phyloP scores from a whole-genome alignment of 345 rosid genomes.

The Hibiscus syriacus region DNA sequence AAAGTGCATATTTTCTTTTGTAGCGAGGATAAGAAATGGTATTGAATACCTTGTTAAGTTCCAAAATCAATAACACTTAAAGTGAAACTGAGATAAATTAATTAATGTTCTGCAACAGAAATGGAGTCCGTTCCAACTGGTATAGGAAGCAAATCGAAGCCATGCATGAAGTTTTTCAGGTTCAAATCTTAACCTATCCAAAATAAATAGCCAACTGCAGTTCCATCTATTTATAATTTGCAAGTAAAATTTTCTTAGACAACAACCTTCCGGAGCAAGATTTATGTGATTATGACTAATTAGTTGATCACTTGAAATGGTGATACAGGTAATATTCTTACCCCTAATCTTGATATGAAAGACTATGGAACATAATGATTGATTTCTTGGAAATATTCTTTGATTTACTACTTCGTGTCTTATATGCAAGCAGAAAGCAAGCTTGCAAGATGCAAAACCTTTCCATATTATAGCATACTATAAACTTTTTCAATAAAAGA shows the following conservation, averaged over 20 bases:
- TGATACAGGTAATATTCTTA: slow-evolving; percentile 50
- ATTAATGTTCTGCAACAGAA: slow-evolving; percentile 76
- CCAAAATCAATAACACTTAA: slow-evolving; percentile 31
- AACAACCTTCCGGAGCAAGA: slow-evolving; percentile 21
- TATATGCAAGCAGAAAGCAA: slow-evolving; percentile 38
- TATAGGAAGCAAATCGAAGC: slow-evolving; percentile 95
- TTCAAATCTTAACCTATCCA: slow-evolving; percentile 64
- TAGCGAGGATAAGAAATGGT: background rate
- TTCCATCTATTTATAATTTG: slow-evolving; percentile 32
- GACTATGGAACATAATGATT: slow-evolving; percentile 44
- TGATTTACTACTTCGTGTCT: slow-evolving; percentile 39
- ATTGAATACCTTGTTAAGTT: slow-evolving; percentile 7
- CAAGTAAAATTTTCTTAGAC: slow-evolving; percentile 19
- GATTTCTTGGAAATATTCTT: slow-evolving; percentile 27
- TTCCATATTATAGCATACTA: slow-evolving; percentile 17
- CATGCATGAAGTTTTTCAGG: slow-evolving; percentile 98
- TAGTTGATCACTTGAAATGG: slow-evolving; percentile 46
- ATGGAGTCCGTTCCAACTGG: slow-evolving; percentile 68
- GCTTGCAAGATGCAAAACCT: slow-evolving; percentile 26
- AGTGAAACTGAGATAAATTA: slow-evolving; percentile 49
- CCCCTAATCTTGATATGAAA: slow-evolving; percentile 41
- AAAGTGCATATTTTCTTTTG: background rate
- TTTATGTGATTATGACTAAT: slow-evolving; percentile 48
- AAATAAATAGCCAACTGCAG: slow-evolving; percentile 37
- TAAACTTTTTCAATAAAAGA: slow-evolving; percentile 16